Evolutionary conservation across 176 grass and related monocot species (phyloP).

Genomic region (Bolboschoenus planiculmis): DNA sequence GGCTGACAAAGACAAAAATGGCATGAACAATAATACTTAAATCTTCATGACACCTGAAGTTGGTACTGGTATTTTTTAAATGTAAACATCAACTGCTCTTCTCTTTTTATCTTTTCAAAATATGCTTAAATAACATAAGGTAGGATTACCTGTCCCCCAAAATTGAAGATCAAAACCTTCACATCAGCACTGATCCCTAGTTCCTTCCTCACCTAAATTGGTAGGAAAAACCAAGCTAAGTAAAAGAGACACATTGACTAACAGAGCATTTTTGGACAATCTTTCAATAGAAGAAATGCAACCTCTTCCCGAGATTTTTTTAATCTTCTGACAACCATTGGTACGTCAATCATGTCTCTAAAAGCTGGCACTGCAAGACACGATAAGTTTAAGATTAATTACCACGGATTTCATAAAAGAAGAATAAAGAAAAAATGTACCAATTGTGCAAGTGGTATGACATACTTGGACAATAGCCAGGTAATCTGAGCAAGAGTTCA

Average conservation of each 20-base stretch:
- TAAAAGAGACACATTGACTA: background rate
- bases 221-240: conserved; percentile 21
- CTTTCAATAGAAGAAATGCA: background rate
- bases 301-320: conserved; percentile 81
- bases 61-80: background rate
- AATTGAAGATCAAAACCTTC: conserved; percentile 97
- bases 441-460: background rate
- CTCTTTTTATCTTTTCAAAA: background rate
- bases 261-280: background rate
- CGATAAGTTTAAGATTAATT: conserved; percentile 16
- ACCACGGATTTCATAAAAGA: background rate
- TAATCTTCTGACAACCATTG: conserved; percentile 73
- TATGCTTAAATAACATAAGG: background rate
- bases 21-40: background rate
- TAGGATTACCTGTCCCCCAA: conserved; percentile 73
- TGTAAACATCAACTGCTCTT: background rate
- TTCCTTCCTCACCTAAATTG: conserved; percentile 69
- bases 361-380: conserved; percentile 81
- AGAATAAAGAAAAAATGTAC: conserved; percentile 18
- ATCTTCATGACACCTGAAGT: background rate
- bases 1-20: conserved; percentile 41
- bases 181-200: conserved; percentile 72
- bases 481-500: conserved; percentile 88
- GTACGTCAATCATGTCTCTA: conserved; percentile 88
- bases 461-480: conserved; percentile 96